Conservation (phyloP, 345 rosid species). For the Euclidium syriacum region DNA sequence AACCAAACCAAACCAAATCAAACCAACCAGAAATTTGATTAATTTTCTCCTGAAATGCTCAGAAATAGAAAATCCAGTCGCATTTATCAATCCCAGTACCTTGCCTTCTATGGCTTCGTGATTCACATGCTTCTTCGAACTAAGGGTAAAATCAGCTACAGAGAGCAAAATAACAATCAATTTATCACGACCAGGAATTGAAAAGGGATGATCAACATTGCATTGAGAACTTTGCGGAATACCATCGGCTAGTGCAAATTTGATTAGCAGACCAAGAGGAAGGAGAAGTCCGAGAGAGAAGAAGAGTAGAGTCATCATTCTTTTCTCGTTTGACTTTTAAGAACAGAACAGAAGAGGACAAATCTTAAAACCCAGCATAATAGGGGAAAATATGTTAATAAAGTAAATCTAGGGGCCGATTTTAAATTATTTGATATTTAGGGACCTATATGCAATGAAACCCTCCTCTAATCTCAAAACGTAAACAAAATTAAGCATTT, state of each 20-base stretch:
- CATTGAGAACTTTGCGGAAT: not conserved
- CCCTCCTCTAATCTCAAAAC: too few relatives aligned
- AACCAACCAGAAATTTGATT: not conserved
- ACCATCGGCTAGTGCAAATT: slow-evolving; percentile 66
- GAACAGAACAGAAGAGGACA: not conserved
- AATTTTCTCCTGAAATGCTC: too few relatives aligned
- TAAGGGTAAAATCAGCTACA: slow-evolving; percentile 69
- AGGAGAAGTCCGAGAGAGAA: slow-evolving; percentile 28
- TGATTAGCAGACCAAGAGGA: slow-evolving; percentile 33
- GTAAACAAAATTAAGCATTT: too few relatives aligned
- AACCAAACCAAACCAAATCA: too few relatives aligned
- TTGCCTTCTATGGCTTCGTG: slow-evolving; percentile 75
- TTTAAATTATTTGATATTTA: not conserved
- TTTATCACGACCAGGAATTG: not conserved
- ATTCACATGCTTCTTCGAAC: slow-evolving; percentile 64
- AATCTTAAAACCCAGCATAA: not conserved
- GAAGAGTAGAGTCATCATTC: slow-evolving; percentile 37
- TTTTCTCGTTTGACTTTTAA: slow-evolving; percentile 9
- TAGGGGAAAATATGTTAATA: not conserved
- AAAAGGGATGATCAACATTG: not conserved
- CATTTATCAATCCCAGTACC: slow-evolving; percentile 30
- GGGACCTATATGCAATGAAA: not conserved
- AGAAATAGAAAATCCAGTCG: not conserved
- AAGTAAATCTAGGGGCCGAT: not conserved
- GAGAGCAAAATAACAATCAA: not conserved